Percentiles rank a stretch among this genome's conserved stretches.
Evolutionary conservation across 306 rosid genomes (phyloP).

Genomic region (Quercus rubra): DNA sequence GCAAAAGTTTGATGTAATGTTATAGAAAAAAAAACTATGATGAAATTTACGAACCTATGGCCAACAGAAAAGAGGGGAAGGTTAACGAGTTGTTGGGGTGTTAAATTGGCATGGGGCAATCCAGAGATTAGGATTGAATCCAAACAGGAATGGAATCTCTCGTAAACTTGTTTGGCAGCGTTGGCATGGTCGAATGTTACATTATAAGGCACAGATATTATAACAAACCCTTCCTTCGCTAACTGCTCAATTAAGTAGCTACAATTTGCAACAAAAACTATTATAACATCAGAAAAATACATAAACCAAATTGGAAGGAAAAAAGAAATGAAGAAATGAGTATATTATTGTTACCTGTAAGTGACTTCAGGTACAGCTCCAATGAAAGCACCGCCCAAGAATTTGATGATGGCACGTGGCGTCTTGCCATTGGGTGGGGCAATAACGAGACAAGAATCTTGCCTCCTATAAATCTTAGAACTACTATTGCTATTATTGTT

Average conservation of each 20-base stretch:
- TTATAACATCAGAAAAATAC: not conserved
- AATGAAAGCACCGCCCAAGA: conserved; percentile 91
- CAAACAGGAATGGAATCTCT: conserved; percentile 69
- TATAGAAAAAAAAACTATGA: not conserved
- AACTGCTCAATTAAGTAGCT: conserved; percentile 66
- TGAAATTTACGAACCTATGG: conserved; percentile 54
- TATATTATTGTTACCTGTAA: conserved; percentile 46
- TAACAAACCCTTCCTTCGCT: conserved; percentile 81
- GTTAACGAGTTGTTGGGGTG: conserved; percentile 55
- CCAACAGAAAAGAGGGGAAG: conserved; percentile 86
- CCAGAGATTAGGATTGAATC: conserved; percentile 59
- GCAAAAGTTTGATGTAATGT: not conserved
- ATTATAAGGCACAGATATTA: conserved; percentile 78
- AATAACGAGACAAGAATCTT: conserved; percentile 67
- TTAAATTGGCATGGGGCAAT: conserved; percentile 58
- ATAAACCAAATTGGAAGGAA: no score
- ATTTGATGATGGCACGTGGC: conserved; percentile 86
- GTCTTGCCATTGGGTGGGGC: conserved; percentile 45
- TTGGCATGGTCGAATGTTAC: conserved; percentile 83
- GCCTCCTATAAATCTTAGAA: conserved; percentile 29
- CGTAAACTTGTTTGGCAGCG: conserved; percentile 77
- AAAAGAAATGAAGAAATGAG: conserved; percentile 4
- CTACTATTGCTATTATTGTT: conserved; percentile 5
- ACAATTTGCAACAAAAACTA: conserved; percentile 23
- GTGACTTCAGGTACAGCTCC: conserved; percentile 96